Conservation (phyloP, 352 stramenopile species). For the Phytopythium ostracodes region DNA sequence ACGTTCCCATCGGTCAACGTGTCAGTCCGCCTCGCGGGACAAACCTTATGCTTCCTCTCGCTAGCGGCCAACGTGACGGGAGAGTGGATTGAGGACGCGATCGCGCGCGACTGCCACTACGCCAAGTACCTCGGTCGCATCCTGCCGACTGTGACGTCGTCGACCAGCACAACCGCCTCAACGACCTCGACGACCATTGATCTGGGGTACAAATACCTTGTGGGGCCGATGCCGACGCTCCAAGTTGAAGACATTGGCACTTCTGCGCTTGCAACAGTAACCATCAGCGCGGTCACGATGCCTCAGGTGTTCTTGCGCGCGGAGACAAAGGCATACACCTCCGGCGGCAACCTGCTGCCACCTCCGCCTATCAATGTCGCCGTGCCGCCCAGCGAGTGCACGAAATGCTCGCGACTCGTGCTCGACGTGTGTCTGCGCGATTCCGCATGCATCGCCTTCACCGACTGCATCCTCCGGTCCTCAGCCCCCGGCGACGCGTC, state of each 20-base stretch:
- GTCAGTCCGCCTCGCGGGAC: slow-evolving; percentile 25
- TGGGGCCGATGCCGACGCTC: slow-evolving; percentile 40
- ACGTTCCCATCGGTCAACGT: slow-evolving; percentile 18
- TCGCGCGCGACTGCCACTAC: slow-evolving; percentile 33
- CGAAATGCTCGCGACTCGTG: slow-evolving; percentile 32
- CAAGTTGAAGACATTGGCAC: slow-evolving; percentile 10
- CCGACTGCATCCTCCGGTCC: slow-evolving; percentile 42
- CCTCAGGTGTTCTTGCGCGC: slow-evolving; percentile 31
- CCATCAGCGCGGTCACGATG: slow-evolving; percentile 2
- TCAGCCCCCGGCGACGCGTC: slow-evolving; percentile 1
- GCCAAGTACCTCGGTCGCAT: slow-evolving; percentile 46
- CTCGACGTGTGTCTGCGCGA: slow-evolving; percentile 51
- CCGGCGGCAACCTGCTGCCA: slow-evolving; percentile 12
- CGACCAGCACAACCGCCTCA: slow-evolving; percentile 10
- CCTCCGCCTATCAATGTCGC: slow-evolving; percentile 10
- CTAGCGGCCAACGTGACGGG: slow-evolving; percentile 21
- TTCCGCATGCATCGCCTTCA: slow-evolving; percentile 39
- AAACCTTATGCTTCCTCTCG: slow-evolving; percentile 37
- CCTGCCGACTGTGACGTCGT: slow-evolving; percentile 17
- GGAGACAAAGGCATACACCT: slow-evolving; percentile 22
- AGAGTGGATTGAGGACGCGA: slow-evolving; percentile 23
- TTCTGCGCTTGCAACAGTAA: slow-evolving; percentile 9
- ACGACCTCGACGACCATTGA: slow-evolving; percentile 9
- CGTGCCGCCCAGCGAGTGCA: slow-evolving; percentile 10
- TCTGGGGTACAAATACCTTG: slow-evolving; percentile 43